Conservation (phyloP, 2,329 filamentous ascomycete genomes). For the Phialophora tarda region DNA sequence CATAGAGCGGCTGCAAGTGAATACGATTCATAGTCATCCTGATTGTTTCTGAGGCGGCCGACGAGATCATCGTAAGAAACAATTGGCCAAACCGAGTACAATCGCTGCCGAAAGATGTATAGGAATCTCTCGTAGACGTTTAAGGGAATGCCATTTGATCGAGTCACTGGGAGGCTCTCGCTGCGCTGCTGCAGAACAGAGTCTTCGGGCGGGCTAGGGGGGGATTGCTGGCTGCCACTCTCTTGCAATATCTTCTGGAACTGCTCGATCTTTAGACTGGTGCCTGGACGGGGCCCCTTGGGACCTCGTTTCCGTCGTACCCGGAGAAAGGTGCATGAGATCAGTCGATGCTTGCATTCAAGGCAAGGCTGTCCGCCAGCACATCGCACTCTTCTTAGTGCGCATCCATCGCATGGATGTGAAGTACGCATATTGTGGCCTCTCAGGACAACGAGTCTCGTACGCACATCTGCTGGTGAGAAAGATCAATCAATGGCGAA, state of each 20-base stretch:
- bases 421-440: constrained; percentile 13
- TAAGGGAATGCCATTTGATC: neutral
- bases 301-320: constrained; percentile 19
- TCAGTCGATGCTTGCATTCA: constrained; percentile 15
- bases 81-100: constrained; percentile 15
- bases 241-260: constrained; percentile 13
- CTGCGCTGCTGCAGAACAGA: neutral
- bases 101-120: constrained; percentile 6
- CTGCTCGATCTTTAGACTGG: constrained; percentile 15
- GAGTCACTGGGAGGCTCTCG: neutral
- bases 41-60: constrained; percentile 1
- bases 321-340: constrained; percentile 14
- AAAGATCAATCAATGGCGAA: neutral
- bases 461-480: neutral
- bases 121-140: constrained; percentile 8
- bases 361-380: constrained; percentile 13
- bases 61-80: constrained; percentile 11
- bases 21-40: constrained; percentile 14
- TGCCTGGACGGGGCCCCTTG: constrained; percentile 12
- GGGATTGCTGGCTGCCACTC: constrained; percentile 1
- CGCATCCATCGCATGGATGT: constrained; percentile 18
- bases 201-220: constrained; percentile 1
- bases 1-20: constrained; percentile 17
- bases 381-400: constrained; percentile 12
- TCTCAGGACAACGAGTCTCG: neutral